Evolutionary conservation across 768 basidiomycete species (phyloP), one percentile per base, ranked within the genome.

Genomic region (Dacryopinax primogenitus): DNA sequence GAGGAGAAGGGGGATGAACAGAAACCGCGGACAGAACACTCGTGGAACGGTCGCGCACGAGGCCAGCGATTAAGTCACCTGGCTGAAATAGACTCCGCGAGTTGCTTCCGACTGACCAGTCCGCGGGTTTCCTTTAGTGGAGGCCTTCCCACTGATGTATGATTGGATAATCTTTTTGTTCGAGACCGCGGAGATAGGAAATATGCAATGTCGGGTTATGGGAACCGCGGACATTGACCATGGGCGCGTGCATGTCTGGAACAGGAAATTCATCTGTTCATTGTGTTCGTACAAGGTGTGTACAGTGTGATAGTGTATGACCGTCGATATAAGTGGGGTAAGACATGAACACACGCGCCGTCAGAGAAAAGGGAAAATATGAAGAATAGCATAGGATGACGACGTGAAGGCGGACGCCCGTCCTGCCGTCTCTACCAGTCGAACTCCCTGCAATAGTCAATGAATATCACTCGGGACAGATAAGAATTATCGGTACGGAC

Each of bases 401-500:
- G n/a, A n/a, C n/a, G n/a, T n/a, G n/a, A n/a, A n/a, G n/a, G n/a
- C n/a, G n/a, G n/a, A n/a, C n/a, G n/a, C n/a, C n/a, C n/a, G n/a
- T n/a, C n/a, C n/a, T n/a, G n/a, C n/a, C n/a, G n/a, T n/a, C n/a
- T n/a, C n/a, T 64, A 70, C 69, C 69, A 71, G 63, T 69, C 67
- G 64, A 69, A 69, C 51, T 70, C 70, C 36, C 69, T 71, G 66
- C 45, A 34, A 16, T 23, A n/a, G 21, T 18, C 62, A 21, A 35
- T 32, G 4, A 66, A 23, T 13, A 26, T 33, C 1, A 11, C 15
- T 63, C 21, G n/a, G 39, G 33, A 36, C 32, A 35, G 30, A 2
- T 6, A 12, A 34, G 37, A 28, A 35, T 15, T 39, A 65, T 33
- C 37, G n/a, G 2, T 30, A 76, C 86, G 73, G 72, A 97, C 95